Conservation (phyloP, 192 early-diverging fungal genomes). For the Entomortierella lignicola region DNA sequence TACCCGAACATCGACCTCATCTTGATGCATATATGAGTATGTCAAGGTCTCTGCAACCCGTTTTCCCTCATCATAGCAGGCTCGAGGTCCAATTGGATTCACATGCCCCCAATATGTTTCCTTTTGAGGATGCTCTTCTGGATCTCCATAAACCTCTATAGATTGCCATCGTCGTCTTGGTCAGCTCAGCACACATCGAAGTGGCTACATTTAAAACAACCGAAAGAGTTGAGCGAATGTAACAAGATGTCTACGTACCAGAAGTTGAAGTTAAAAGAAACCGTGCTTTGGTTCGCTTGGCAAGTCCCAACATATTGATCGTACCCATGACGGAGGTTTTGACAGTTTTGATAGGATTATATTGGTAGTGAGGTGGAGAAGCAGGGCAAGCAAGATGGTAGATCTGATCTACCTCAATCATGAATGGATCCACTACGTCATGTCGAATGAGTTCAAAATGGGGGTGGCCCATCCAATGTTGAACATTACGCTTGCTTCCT, state of each 20-base stretch:
- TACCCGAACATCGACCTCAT: constrained; percentile 80
- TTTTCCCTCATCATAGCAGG: constrained; percentile 91
- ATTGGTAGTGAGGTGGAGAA: constrained; percentile 88
- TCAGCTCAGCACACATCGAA: not conserved
- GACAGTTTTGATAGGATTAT: constrained; percentile 88
- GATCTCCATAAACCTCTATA: constrained; percentile 88
- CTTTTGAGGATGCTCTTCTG: constrained; percentile 85
- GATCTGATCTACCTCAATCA: constrained; percentile 87
- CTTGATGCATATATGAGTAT: constrained; percentile 81
- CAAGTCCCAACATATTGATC: constrained; percentile 88
- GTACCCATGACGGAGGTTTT: constrained; percentile 89
- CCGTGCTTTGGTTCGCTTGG: constrained; percentile 82
- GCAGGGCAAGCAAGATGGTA: constrained; percentile 91
- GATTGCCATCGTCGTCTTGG: not conserved
- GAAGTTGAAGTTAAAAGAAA: constrained; percentile 86
- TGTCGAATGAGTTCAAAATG: constrained; percentile 85
- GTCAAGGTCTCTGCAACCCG: constrained; percentile 86
- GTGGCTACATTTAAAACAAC: not conserved
- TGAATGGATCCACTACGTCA: constrained; percentile 86
- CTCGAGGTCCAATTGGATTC: constrained; percentile 83
- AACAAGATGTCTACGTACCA: constrained; percentile 46
- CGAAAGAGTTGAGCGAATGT: not conserved
- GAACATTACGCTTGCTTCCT: constrained; percentile 78
- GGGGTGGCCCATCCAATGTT: constrained; percentile 87
- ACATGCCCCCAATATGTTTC: constrained; percentile 88